Percentiles rank a stretch among this genome's conserved stretches.
These are phyloP conservation scores for rapeseed (Brassica napus) DNA, from an alignment of 345 rosid genomes.

Conservation along the genomic window Da-Ae NC_063434.1:391001-391500, in stretches of 20 bases:
- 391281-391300: conserved; percentile 59
- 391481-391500: conserved; percentile 5
- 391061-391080: conserved; percentile 51
- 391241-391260: conserved; percentile 60
- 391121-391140: neutral
- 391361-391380: neutral
- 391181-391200: conserved; percentile 54
- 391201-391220: conserved; percentile 69
- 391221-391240: conserved; percentile 52
- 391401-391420: conserved; percentile 60
- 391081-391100: conserved; percentile 57
- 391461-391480: neutral
- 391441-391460: conserved; percentile 62
- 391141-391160: neutral
- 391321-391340: conserved; percentile 75
- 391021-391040: conserved; percentile 46
- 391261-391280: conserved; percentile 53
- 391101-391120: neutral
- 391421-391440: conserved; percentile 67
- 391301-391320: conserved; percentile 58
- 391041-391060: conserved; percentile 50
- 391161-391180: neutral
- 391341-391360: conserved; percentile 45
- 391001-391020: conserved; percentile 64
- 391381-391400: conserved; percentile 56